Evolutionary conservation across 106 monocot species (phyloP), one percentile per base, ranked within the genome.

Genomic region (Alisma plantagoaquatica): DNA sequence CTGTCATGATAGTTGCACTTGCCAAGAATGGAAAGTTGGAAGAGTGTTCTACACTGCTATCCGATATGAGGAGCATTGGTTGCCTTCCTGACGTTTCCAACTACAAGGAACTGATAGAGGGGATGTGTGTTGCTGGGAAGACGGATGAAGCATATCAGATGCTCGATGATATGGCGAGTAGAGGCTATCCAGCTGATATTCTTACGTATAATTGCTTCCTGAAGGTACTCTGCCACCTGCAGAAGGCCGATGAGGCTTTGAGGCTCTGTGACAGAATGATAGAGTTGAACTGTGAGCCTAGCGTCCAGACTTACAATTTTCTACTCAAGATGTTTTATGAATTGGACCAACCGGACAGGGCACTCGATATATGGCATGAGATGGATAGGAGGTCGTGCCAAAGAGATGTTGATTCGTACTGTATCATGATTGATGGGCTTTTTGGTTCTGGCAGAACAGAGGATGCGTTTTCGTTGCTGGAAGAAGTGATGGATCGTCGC

Each of bases 81-180:
- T 90, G 89, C 51, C 76, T 99, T 44, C 98, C 98, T 32, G 98
- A 99, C 64, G 98, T 99, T 60, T 66, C 85, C 6, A 99, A 89
- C 1, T 99, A 82, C 43, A 79, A 77, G 59, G 86, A 91, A 28
- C 63, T 99, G 72, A 86, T 99, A 2, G 81, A 99, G 70, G 98
- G 98, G 31, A 76, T 99, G 90, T 86, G 81, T 44, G 43, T 63
- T 22, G 77, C 63, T 9, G 90, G 76, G 30, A 90, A 86, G 63
- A 30, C 70, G 1, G 79, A 90, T 21, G 82, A 76, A 24, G 90
- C 82, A 2, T 82, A 90, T 57, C 77, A 74, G 51, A 63, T 99
- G 22, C 65, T 99, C 46, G 82, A 90, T 27, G 90, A 90, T 57
- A 99, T 99, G 98, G 57, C 69, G 29, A 71, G 60, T 29, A 86